phyloP scores from a whole-genome alignment of 2,329 filamentous ascomycete genomes.

The Trichoderma simmonsii region DNA sequence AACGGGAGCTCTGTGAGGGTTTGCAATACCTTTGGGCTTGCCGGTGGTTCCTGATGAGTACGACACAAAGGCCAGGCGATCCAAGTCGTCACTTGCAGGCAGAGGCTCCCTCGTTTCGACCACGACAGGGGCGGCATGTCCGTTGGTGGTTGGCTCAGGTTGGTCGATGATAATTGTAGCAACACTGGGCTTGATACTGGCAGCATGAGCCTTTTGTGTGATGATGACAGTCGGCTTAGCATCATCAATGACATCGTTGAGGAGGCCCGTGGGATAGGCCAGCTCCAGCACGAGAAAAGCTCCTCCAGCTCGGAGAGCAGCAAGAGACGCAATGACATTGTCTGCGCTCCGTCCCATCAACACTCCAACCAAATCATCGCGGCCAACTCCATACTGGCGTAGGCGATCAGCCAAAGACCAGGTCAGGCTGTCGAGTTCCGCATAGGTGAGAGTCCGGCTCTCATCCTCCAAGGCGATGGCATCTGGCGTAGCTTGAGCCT shows the following conservation, averaged over 20 bases:
- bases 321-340: constrained; percentile 76
- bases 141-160: constrained; percentile 31
- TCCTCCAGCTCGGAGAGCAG: constrained; percentile 73
- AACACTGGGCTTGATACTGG: constrained; percentile 60
- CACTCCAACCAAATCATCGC: constrained; percentile 72
- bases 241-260: constrained; percentile 75
- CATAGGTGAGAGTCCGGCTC: constrained; percentile 64
- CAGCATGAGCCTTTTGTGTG: constrained; percentile 62
- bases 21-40: constrained; percentile 78
- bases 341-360: constrained; percentile 72
- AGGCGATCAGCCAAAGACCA: constrained; percentile 62
- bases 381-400: constrained; percentile 64
- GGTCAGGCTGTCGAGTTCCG: constrained; percentile 66
- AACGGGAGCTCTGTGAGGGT: constrained; percentile 71
- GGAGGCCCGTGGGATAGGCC: constrained; percentile 69
- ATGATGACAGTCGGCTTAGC: constrained; percentile 68
- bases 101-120: constrained; percentile 47
- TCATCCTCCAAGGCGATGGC: constrained; percentile 72
- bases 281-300: constrained; percentile 78
- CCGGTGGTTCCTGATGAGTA: constrained; percentile 78
- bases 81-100: constrained; percentile 65
- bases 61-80: constrained; percentile 74
- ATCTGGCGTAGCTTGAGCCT: constrained; percentile 66
- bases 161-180: constrained; percentile 65
- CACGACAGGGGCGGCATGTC: constrained; percentile 27